Conservation (phyloP, 257 asterid genomes). For the Lantana camara region DNA sequence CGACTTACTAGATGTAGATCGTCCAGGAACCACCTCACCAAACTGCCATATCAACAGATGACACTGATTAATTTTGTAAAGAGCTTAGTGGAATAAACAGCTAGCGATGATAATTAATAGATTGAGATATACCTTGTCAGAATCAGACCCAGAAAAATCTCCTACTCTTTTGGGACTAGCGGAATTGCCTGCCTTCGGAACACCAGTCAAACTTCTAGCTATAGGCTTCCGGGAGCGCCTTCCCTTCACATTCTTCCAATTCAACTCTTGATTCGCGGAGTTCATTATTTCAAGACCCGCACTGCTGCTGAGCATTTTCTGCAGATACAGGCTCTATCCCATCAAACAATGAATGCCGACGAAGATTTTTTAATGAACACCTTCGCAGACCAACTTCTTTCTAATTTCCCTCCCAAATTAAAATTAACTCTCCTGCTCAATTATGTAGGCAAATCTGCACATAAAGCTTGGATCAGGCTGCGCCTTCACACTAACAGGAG, state of each 20-base stretch:
- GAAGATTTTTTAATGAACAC: constrained; percentile 33
- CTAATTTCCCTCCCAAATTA: constrained; percentile 23
- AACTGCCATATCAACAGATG: constrained; percentile 45
- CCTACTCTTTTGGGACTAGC: constrained; percentile 75
- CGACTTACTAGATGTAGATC: constrained; percentile 39
- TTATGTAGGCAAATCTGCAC: constrained; percentile 42
- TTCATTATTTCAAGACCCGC: constrained; percentile 55
- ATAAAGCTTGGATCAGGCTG: constrained; percentile 15
- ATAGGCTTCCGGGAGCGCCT: constrained; percentile 64
- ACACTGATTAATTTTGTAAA: neutral
- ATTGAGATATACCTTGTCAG: constrained; percentile 58
- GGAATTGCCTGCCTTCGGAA: constrained; percentile 36
- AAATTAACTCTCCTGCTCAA: constrained; percentile 35
- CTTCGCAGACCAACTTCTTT: constrained; percentile 30
- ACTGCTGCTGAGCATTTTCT: constrained; percentile 48
- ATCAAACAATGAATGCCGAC: constrained; percentile 45
- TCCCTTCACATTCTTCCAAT: constrained; percentile 78
- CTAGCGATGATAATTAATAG: neutral
- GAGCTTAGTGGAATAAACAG: neutral
- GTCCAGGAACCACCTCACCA: constrained; percentile 42
- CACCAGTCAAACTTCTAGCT: constrained; percentile 52
- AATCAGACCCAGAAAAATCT: constrained; percentile 69
- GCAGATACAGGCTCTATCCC: constrained; percentile 44
- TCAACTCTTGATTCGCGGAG: constrained; percentile 48
- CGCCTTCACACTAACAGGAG: neutral